phyloP scores from a whole-genome alignment of 2,329 filamentous ascomycete species.

The Nothophaeocryptopus gaeumannii region DNA sequence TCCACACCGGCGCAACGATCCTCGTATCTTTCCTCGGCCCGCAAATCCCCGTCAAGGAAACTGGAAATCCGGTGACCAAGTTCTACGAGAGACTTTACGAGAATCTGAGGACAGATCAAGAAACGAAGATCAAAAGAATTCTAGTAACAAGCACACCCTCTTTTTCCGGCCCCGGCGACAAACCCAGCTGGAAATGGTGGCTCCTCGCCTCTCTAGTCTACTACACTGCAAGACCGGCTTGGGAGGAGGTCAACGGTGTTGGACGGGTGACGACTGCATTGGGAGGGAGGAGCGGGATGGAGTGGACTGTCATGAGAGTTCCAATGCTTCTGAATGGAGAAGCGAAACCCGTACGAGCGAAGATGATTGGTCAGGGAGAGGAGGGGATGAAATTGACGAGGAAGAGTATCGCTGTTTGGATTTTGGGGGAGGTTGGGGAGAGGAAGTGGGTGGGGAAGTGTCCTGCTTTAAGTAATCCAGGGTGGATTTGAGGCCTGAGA shows the following conservation, averaged over 20 bases:
- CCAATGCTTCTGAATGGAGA: conserved; percentile 20
- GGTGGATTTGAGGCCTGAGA: conserved; percentile 17
- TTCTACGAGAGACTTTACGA: conserved; percentile 22
- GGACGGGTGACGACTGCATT: conserved; percentile 14
- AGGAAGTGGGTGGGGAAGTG: conserved; percentile 24
- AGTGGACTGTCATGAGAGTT: conserved; percentile 25
- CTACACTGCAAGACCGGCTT: conserved; percentile 14
- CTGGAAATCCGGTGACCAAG: conserved; percentile 16
- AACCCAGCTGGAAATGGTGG: conserved; percentile 12
- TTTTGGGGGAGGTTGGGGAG: conserved; percentile 24
- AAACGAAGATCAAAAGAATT: conserved; percentile 10
- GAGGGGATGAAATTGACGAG: conserved; percentile 21
- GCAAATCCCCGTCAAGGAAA: conserved; percentile 12
- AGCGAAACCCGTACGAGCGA: conserved; percentile 18
- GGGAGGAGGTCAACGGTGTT: conserved; percentile 21
- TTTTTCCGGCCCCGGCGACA: conserved; percentile 13
- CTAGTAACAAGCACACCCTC: conserved; percentile 19
- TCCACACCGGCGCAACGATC: conserved; percentile 17
- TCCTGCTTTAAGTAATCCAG: conserved; percentile 22
- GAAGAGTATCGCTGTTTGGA: conserved; percentile 25
- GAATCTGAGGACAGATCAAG: conserved; percentile 5
- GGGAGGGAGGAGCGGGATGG: conserved; percentile 4
- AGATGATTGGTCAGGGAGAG: conserved; percentile 13
- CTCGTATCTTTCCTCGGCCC: conserved; percentile 24
- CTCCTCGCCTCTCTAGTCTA: conserved; percentile 12